Evolutionary conservation across 768 basidiomycete species (phyloP).

Genomic region (Clitopilus hobsonii): DNA sequence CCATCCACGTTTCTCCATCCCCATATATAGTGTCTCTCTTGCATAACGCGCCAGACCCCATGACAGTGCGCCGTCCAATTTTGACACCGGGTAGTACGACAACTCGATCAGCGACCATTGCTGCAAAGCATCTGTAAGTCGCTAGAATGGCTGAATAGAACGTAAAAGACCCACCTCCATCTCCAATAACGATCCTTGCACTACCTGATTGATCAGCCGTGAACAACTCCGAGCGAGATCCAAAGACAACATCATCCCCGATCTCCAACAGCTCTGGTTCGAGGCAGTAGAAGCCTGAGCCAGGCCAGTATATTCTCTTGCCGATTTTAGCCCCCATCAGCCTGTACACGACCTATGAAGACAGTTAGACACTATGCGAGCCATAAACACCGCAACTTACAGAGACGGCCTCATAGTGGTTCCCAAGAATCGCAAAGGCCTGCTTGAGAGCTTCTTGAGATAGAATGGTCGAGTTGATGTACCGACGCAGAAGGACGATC

Average conservation of each 20-base stretch:
- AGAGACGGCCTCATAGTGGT: slow-evolving; percentile 42
- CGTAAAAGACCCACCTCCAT: slow-evolving; percentile 25
- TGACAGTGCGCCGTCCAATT: slow-evolving; percentile 35
- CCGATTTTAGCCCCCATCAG: slow-evolving; percentile 49
- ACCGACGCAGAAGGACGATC: slow-evolving; percentile 26
- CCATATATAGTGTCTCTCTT: slow-evolving; percentile 34
- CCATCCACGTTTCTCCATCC: slow-evolving; percentile 44
- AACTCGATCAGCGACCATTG: slow-evolving; percentile 48
- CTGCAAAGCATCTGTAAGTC: slow-evolving; percentile 14
- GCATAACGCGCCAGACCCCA: slow-evolving; percentile 45
- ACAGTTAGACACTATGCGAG: background rate
- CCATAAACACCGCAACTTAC: slow-evolving; percentile 15
- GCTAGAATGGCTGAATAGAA: background rate
- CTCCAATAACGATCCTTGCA: slow-evolving; percentile 32
- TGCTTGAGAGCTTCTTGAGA: slow-evolving; percentile 29
- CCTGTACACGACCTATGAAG: slow-evolving; percentile 30
- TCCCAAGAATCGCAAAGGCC: slow-evolving; percentile 38
- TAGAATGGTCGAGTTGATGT: slow-evolving; percentile 32
- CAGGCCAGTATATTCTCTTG: slow-evolving; percentile 43
- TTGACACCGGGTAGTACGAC: slow-evolving; percentile 38
- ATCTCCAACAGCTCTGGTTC: slow-evolving; percentile 46
- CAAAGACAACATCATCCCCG: slow-evolving; percentile 46
- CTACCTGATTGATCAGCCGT: slow-evolving; percentile 39
- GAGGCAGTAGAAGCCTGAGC: slow-evolving; percentile 37
- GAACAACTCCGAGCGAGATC: slow-evolving; percentile 38